Evolutionary conservation across 768 basidiomycete genomes (phyloP).

Genomic region (Neoboletus magnificus): DNA sequence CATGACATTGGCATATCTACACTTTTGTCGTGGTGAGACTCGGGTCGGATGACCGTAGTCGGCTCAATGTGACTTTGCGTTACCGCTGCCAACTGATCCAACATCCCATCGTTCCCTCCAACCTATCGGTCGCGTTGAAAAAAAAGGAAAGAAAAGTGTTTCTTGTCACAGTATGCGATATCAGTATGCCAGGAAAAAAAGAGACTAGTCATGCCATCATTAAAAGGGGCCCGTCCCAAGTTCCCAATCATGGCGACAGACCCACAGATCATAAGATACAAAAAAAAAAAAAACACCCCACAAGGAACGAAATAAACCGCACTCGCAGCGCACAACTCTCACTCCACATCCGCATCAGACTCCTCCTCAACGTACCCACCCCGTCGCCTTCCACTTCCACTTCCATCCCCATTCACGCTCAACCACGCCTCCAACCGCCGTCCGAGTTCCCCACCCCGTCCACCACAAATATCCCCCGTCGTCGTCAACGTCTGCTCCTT

Average conservation of each 20-base stretch:
- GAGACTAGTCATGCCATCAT: not conserved
- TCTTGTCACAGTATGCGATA: not conserved
- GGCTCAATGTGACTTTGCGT: too few species aligned
- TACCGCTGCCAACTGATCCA: too few species aligned
- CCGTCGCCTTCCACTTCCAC: conserved; percentile 18
- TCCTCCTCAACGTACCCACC: conserved; percentile 15
- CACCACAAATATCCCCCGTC: conserved; percentile 76
- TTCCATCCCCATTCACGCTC: conserved; percentile 35
- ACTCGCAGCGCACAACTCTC: conserved; percentile 6
- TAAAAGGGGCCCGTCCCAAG: not conserved
- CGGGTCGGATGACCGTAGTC: too few species aligned
- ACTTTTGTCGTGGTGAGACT: too few species aligned
- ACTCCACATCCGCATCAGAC: conserved; percentile 1
- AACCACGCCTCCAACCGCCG: conserved; percentile 74
- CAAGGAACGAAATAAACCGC: not conserved
- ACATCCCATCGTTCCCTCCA: too few species aligned
- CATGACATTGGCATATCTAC: too few species aligned
- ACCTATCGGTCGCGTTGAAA: too few species aligned
- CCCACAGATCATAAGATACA: not conserved
- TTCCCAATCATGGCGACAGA: not conserved
- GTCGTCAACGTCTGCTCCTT: conserved; percentile 67
- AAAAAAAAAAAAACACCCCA: not conserved
- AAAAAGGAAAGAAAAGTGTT: too few species aligned
- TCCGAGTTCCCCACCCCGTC: conserved; percentile 75
- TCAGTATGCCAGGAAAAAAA: not conserved